Base-by-base conservation (phyloP, 495 filamentous ascomycete genomes). In the Daldinia childiae region DNA sequence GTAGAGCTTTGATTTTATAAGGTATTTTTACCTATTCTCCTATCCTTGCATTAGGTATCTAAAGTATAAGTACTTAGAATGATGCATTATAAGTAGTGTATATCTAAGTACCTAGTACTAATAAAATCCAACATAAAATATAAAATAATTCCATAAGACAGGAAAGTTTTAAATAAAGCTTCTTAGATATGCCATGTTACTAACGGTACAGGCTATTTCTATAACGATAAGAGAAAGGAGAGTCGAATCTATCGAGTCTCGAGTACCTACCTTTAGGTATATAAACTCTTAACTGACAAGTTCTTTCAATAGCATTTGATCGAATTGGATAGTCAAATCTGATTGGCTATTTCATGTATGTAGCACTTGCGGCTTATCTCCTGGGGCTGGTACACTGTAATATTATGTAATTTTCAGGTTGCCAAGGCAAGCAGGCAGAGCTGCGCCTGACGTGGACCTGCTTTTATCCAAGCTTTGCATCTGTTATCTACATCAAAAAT, bases 391-490 rank as follows among this genome's bases (percentile, higher is more conserved):
- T 45, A 6, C 6, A 29, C 27, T 6, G 5, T 29, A 29, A 29
- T 29, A 32, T 32, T 32, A 32, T 6, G 29, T 58, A 58, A 58
- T 52, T 12, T 52, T 6, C 50, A 15, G 2, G 14, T 27, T 52
- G 59, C 63, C 45, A 66, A 66, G 63, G 41, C 69, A 67, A 26
- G 58, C 21, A 77, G 77, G 77, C 77, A 79, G 77, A 78, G 74
- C 73, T 72, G 68, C 72, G 72, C 76, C 77, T 79, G 77, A 79
- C 77, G 77, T 77, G 75, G 75, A 77, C 70, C 52, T 43, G 27
- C 66, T 54, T 52, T 24, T n/a, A 15, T 27, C n/a, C 24, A 59
- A 41, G 14, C 56, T 24, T 43, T 29, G 27, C 54, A 6, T 34
- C 29, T 43, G 38, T 66, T 27, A n/a, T n/a, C n/a, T n/a, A 30